Evolutionary conservation across 2,329 filamentous ascomycete species (phyloP).

Genomic region (Colletotrichum abscissum): DNA sequence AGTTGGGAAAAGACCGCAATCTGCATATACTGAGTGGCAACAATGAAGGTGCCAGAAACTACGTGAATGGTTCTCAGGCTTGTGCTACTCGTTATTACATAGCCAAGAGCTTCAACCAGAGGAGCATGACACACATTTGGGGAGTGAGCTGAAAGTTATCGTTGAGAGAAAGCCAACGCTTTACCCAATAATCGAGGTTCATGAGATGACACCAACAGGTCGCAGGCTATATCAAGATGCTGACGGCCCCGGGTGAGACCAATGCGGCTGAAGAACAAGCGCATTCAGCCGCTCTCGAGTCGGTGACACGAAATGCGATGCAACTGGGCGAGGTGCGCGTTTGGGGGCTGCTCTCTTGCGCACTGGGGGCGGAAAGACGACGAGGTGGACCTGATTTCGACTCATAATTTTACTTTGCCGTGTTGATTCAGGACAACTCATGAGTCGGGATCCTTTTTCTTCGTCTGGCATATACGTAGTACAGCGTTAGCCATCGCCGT

Average conservation of each 20-base stretch:
- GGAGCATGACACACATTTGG: too few species aligned
- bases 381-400: not conserved
- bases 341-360: not conserved
- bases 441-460: not conserved
- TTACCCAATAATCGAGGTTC: not conserved
- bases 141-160: not conserved
- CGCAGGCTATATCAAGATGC: not conserved
- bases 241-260: slow-evolving; percentile 1
- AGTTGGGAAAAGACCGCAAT: not conserved
- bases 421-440: not conserved
- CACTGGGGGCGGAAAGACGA: not conserved
- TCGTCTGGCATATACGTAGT: not conserved
- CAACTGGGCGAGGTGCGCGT: not conserved
- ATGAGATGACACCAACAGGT: not conserved
- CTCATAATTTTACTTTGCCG: not conserved
- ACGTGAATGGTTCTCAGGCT: not conserved
- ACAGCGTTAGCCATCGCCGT: not conserved
- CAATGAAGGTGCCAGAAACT: not conserved
- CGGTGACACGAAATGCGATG: not conserved
- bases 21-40: not conserved
- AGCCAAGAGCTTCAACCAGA: not conserved
- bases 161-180: not conserved
- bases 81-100: not conserved
- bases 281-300: slow-evolving; percentile 16
- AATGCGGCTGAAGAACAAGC: slow-evolving; percentile 13